phyloP scores from a whole-genome alignment of 257 asterid species.

The Striga asiatica region DNA sequence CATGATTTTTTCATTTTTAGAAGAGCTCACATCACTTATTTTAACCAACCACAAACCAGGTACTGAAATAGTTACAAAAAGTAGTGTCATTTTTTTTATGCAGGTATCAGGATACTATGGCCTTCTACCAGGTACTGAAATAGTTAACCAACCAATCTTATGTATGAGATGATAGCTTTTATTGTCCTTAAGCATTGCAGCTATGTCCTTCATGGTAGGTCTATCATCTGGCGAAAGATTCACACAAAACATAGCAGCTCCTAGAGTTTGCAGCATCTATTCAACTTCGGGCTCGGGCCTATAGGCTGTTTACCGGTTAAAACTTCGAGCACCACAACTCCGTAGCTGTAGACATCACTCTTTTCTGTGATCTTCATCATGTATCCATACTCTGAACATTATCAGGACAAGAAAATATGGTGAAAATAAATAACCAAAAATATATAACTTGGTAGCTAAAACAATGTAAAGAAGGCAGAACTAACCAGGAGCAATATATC shows the following conservation, averaged over 20 bases:
- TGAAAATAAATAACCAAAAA: not conserved
- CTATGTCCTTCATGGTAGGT: constrained; percentile 76
- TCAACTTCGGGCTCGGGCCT: constrained; percentile 50
- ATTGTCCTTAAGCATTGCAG: constrained; percentile 79
- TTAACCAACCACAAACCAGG: too few species aligned
- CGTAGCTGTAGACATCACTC: constrained; percentile 76
- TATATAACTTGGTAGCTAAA: not conserved
- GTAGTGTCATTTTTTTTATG: too few species aligned
- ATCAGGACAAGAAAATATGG: not conserved
- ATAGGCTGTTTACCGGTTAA: constrained; percentile 76
- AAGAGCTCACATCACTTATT: too few species aligned
- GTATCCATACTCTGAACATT: constrained; percentile 72
- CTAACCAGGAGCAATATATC: constrained; percentile 84
- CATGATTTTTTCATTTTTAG: too few species aligned
- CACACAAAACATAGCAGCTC: constrained; percentile 75
- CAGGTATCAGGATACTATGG: too few species aligned
- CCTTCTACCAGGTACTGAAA: too few species aligned
- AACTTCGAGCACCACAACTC: constrained; percentile 68
- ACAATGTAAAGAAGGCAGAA: not conserved
- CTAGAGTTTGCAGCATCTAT: constrained; percentile 72
- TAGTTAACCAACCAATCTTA: too few species aligned
- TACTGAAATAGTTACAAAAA: too few species aligned
- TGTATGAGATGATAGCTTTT: too few species aligned
- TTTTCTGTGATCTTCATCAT: constrained; percentile 70
- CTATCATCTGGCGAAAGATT: constrained; percentile 56